phyloP scores from a whole-genome alignment of 2,329 filamentous ascomycete genomes.

The Sclerotinia nivalis region DNA sequence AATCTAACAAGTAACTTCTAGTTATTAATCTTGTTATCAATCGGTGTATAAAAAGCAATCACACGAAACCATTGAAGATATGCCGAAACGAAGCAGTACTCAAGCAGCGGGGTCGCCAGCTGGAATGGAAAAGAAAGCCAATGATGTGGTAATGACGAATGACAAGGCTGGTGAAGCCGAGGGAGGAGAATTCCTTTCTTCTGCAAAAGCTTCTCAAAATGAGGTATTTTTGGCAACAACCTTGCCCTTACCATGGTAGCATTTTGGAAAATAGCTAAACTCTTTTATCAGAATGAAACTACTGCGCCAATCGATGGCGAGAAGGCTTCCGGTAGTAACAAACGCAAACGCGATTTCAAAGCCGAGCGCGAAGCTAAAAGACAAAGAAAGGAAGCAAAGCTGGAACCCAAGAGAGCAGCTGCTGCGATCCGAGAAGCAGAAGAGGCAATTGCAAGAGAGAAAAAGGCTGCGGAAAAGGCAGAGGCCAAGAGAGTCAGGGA shows the following conservation, averaged over 20 bases:
- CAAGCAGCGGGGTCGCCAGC: not conserved
- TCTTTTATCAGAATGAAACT: slow-evolving; percentile 2
- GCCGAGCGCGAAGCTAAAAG: slow-evolving; percentile 20
- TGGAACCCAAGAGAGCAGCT: slow-evolving; percentile 8
- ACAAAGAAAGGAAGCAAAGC: slow-evolving; percentile 1
- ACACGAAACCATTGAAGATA: not conserved
- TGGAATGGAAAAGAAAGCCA: slow-evolving; percentile 1
- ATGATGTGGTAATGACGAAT: slow-evolving; percentile 5
- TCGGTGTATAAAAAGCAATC: not conserved
- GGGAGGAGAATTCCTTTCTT: not conserved
- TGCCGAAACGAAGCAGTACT: slow-evolving; percentile 4
- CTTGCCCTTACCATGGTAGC: not conserved
- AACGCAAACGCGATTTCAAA: slow-evolving; percentile 19
- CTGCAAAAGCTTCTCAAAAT: not conserved
- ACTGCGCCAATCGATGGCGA: not conserved
- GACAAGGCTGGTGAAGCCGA: not conserved
- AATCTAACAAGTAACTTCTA: not conserved
- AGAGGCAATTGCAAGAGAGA: not conserved
- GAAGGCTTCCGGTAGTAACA: slow-evolving; percentile 4
- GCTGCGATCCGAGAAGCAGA: not conserved
- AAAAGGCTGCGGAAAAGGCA: not conserved
- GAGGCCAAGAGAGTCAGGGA: not conserved
- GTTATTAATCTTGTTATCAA: not conserved
- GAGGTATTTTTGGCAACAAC: slow-evolving; percentile 2
- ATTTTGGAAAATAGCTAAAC: not conserved